Conservation (phyloP, 1,139 yeast species). For the Blastobotrys illinoisensis region DNA sequence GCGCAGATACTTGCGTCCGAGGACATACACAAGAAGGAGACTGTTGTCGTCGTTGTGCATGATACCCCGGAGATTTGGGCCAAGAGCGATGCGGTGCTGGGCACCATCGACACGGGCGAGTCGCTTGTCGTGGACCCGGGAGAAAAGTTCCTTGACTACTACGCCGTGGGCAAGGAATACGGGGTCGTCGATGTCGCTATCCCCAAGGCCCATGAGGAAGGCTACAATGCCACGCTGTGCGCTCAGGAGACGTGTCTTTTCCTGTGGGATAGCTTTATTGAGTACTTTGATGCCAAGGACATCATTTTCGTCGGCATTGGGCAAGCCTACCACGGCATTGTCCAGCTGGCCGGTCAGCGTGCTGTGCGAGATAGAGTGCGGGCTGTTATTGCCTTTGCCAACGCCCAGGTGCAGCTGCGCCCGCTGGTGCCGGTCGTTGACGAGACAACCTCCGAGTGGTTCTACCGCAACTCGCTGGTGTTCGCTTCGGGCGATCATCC, state of each 20-base stretch:
- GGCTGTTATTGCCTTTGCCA: slow-evolving; percentile 69
- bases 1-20: slow-evolving; percentile 77
- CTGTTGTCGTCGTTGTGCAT: slow-evolving; percentile 68
- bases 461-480: slow-evolving; percentile 75
- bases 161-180: slow-evolving; percentile 53
- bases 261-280: slow-evolving; percentile 86
- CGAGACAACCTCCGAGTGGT: slow-evolving; percentile 89
- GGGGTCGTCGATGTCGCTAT: slow-evolving; percentile 83
- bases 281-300: slow-evolving; percentile 65
- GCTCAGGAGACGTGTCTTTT: slow-evolving; percentile 57
- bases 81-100: slow-evolving; percentile 70
- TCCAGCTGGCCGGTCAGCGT: slow-evolving; percentile 83
- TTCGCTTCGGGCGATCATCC: slow-evolving; percentile 71
- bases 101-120: slow-evolving; percentile 66
- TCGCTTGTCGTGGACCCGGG: slow-evolving; percentile 64
- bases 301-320: slow-evolving; percentile 85
- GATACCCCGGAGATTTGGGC: slow-evolving; percentile 97
- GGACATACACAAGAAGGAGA: slow-evolving; percentile 56
- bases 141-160: slow-evolving; percentile 45
- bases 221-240: slow-evolving; percentile 10
- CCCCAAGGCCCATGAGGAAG: slow-evolving; percentile 39
- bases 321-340: slow-evolving; percentile 81
- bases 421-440: slow-evolving; percentile 83
- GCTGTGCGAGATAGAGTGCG: slow-evolving; percentile 58
- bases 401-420: slow-evolving; percentile 52